Percentiles rank a stretch among this genome's conserved stretches.
Conservation (phyloP, 179 eudicot species). For the Patellifolia procumbens region DNA sequence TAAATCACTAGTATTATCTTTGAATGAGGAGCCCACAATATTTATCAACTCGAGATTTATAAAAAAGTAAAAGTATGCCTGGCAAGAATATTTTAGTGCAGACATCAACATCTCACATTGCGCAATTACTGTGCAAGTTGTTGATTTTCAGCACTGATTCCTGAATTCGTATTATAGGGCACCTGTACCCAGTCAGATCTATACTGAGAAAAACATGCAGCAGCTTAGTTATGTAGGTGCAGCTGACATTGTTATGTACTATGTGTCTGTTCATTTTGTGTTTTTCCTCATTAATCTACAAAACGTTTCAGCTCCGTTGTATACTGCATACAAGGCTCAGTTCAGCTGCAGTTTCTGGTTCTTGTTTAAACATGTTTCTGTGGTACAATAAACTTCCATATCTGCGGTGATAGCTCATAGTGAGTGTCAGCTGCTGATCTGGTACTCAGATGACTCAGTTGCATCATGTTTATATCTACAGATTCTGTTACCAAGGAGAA, state of each 20-base stretch:
- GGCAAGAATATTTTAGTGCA: too few species aligned
- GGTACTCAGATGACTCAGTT: too few species aligned
- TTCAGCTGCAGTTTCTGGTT: conserved; percentile 13
- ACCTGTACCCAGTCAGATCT: neutral
- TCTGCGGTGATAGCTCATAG: neutral
- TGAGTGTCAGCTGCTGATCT: too few species aligned
- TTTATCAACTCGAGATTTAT: too few species aligned
- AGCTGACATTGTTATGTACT: neutral
- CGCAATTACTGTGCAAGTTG: too few species aligned
- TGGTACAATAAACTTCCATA: neutral
- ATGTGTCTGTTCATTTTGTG: neutral
- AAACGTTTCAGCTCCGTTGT: too few species aligned
- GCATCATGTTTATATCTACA: conserved; percentile 36
- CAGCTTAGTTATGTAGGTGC: neutral
- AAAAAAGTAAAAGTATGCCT: too few species aligned
- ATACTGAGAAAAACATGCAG: neutral
- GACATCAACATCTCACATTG: too few species aligned
- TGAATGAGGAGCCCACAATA: too few species aligned
- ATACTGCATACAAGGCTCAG: neutral
- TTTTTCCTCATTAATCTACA: neutral
- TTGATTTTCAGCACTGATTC: too few species aligned
- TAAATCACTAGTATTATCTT: too few species aligned
- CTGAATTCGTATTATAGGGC: too few species aligned
- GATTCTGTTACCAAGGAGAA: conserved; percentile 94
- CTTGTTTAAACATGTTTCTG: neutral